phyloP scores from a whole-genome alignment of 2,329 filamentous ascomycete genomes.

The Xylaria sp. region DNA sequence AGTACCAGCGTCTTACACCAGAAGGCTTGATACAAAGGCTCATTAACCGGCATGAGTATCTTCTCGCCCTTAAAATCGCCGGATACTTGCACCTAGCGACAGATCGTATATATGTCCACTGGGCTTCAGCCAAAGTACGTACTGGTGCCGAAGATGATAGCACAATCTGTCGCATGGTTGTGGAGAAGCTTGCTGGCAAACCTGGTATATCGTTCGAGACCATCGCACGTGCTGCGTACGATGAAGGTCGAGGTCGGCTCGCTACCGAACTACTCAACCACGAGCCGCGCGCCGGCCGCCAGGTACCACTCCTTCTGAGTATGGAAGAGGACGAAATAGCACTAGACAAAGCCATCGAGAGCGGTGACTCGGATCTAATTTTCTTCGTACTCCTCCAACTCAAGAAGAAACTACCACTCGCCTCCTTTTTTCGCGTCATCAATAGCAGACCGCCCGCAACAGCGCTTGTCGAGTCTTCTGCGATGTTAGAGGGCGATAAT shows the following conservation, averaged over 20 bases:
- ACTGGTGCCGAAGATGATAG: constrained; percentile 87
- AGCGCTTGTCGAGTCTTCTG: constrained; percentile 87
- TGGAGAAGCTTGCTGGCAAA: constrained; percentile 86
- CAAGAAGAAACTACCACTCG: constrained; percentile 89
- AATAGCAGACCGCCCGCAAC: constrained; percentile 87
- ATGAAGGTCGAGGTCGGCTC: constrained; percentile 88
- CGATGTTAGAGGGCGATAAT: constrained; percentile 76
- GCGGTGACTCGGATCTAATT: constrained; percentile 93
- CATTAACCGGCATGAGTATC: constrained; percentile 89
- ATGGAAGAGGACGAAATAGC: constrained; percentile 98
- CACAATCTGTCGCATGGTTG: constrained; percentile 84
- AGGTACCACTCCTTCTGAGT: constrained; percentile 89
- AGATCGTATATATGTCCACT: constrained; percentile 93
- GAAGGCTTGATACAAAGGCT: constrained; percentile 88
- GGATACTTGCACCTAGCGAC: constrained; percentile 87
- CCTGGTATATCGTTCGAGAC: constrained; percentile 95
- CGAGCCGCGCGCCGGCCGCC: constrained; percentile 92
- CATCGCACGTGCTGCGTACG: constrained; percentile 91
- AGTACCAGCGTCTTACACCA: constrained; percentile 89
- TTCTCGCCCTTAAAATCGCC: constrained; percentile 88
- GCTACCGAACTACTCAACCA: constrained; percentile 93
- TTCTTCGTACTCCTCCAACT: constrained; percentile 87
- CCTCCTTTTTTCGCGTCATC: constrained; percentile 91
- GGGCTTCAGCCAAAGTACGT: constrained; percentile 94
- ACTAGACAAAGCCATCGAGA: constrained; percentile 95